Evolutionary conservation across 306 rosid genomes (phyloP), one percentile per base, ranked within the genome.

Genomic region (Dalbergia cochinchinensis): DNA sequence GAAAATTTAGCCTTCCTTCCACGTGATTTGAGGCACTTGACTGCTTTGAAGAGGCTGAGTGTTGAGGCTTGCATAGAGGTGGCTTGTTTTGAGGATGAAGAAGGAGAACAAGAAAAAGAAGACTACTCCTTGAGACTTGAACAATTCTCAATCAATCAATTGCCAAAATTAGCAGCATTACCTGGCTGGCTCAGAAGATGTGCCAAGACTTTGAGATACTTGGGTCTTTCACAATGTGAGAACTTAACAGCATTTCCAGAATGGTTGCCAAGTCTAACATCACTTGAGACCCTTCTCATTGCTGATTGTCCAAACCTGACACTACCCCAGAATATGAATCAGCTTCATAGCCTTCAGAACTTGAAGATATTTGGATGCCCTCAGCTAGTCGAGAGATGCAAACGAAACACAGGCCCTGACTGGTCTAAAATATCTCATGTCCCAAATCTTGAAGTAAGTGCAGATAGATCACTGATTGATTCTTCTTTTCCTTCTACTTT

Each of bases 361-460:
- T 78, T 78, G 0, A 67, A 67, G 68, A 78, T 78, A 67, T 78
- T 55, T 57, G 82, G 75, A 55, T 66, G 67, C 35, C 68, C 82
- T 55, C 47, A 78, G 60, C 82, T 78, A 67, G 58, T 67, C 57
- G 82, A 67, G 82, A 67, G 75, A 31, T 78, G 68, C 45, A 78
- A 67, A 53, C 41, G n/a, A 66, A 18, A 66, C 41, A 67, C 75
- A 54, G 69, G 82, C 19, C 11, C 37, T 26, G 82, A 78, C 20
- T 67, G 82, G 82, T 7, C 11, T 66, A 78, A 78, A 71, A 78
- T 78, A 67, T 67, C 75, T 78, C 82, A 78, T 67, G 53, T 78
- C 48, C 82, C 82, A 67, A 78, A 78, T 55, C 68, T 78, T 57
- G 75, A 78, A 67, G 81, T 66, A 41, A 77, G 82, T 67, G 15